These are phyloP conservation scores for Ensete glaucum DNA, from an alignment of 176 grass and related monocot genomes.

Conservation along the genomic window DNA sequence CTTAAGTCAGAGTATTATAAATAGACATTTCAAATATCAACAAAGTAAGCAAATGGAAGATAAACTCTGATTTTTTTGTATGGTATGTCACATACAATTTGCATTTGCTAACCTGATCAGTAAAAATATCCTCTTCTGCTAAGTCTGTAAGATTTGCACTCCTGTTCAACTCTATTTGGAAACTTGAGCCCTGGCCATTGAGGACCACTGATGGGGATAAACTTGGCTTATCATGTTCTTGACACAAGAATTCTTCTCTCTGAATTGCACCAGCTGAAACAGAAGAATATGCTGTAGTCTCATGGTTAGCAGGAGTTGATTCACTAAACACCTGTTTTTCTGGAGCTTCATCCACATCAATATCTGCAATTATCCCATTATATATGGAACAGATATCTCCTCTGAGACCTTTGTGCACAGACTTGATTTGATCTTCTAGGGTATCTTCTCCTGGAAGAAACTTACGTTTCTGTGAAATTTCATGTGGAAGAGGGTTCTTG, in stretches of 20 bases:
- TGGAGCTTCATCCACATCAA: slow-evolving; percentile 4
- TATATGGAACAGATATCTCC: not conserved
- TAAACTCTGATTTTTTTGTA: not conserved
- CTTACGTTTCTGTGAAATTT: not conserved
- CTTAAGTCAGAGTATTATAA: no score
- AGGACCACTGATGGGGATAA: not conserved
- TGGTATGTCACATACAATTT: not conserved
- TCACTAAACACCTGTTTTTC: not conserved
- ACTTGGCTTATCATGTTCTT: slow-evolving; percentile 5
- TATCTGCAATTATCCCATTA: not conserved
- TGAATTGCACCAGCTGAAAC: not conserved
- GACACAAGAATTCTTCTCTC: not conserved
- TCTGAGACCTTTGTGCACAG: not conserved
- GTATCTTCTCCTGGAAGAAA: not conserved
- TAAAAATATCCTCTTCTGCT: not conserved
- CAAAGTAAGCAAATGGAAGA: not conserved
- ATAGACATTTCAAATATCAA: not conserved
- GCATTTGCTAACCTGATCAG: not conserved
- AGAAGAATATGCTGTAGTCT: not conserved
- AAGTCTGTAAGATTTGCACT: not conserved
- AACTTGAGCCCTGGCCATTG: not conserved
- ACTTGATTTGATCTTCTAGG: not conserved
- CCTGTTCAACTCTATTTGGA: not conserved
- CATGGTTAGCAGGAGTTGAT: not conserved
- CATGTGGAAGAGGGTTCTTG: not conserved